Evolutionary conservation across 352 stramenopile genomes (phyloP).

Genomic region (Thalassiosira livingstoniorum): DNA sequence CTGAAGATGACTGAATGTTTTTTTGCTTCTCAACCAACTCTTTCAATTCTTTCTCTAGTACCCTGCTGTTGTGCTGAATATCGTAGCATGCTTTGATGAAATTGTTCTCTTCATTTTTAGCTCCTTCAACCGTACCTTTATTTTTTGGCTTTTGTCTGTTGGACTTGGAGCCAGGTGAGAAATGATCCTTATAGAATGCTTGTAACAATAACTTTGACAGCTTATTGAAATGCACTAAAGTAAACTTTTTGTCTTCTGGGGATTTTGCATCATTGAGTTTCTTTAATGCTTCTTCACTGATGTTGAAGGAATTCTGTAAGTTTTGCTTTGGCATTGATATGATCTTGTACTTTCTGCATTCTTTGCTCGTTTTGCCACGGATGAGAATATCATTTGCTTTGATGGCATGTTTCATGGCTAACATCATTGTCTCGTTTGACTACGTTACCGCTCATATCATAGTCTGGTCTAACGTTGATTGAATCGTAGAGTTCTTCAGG

Average conservation of each 20-base stretch:
- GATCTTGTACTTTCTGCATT: neutral
- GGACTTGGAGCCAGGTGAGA: neutral
- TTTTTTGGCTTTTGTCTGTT: neutral
- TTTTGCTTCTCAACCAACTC: too few species aligned
- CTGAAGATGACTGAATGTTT: too few species aligned
- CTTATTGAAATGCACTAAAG: neutral
- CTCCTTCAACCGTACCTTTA: constrained; percentile 11
- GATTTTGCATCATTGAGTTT: too few species aligned
- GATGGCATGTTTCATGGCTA: constrained; percentile 10
- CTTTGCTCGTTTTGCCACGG: neutral
- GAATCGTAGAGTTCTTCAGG: constrained; percentile 16
- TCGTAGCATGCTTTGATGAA: neutral
- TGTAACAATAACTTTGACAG: neutral
- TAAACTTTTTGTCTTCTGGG: neutral
- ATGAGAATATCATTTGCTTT: constrained; percentile 22
- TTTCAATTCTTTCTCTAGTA: too few species aligned
- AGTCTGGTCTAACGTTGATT: constrained; percentile 3
- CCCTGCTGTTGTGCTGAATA: neutral
- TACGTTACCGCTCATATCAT: constrained; percentile 16
- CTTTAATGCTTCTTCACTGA: too few species aligned
- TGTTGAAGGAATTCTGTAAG: too few species aligned
- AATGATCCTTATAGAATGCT: neutral
- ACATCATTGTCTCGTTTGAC: constrained; percentile 8
- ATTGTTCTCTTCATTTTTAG: neutral
- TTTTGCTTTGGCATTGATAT: too few species aligned